Evolutionary conservation across 169 alveolate genomes (phyloP).

Genomic region (Plasmodium inui): DNA sequence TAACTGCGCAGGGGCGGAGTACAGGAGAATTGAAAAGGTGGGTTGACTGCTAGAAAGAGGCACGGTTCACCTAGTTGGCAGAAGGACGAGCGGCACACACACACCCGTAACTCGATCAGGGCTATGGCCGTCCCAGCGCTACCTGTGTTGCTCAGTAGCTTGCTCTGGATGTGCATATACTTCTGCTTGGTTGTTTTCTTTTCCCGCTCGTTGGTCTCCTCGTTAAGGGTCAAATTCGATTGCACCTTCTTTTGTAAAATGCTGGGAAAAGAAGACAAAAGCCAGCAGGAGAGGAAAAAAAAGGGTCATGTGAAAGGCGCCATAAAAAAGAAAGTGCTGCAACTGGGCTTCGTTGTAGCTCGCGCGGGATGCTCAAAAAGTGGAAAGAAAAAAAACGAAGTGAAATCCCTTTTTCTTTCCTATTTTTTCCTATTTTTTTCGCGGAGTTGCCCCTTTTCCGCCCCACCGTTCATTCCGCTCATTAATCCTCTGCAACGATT

Average conservation of each 20-base stretch:
- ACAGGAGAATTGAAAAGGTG: neutral
- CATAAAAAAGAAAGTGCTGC: neutral
- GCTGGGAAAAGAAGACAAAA: neutral
- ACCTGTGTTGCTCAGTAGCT: slow-evolving; percentile 70
- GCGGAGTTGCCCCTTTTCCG: neutral
- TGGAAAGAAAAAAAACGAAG: neutral
- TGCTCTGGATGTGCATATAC: slow-evolving; percentile 68
- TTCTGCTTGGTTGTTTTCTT: slow-evolving; percentile 43
- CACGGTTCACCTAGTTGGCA: neutral
- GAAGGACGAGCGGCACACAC: neutral
- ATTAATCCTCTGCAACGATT: slow-evolving; percentile 62
- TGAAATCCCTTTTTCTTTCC: neutral
- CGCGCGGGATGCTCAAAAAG: neutral
- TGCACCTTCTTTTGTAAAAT: slow-evolving; percentile 66
- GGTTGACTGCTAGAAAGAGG: neutral
- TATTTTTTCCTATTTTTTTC: neutral
- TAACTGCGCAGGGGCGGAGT: neutral
- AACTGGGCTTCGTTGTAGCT: neutral
- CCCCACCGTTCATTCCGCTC: slow-evolving; percentile 65
- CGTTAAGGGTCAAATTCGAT: slow-evolving; percentile 25
- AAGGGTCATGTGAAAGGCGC: neutral
- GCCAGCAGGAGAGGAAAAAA: neutral
- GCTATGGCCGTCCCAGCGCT: neutral
- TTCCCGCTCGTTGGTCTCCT: slow-evolving; percentile 29
- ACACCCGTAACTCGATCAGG: neutral